These are phyloP conservation scores for Glonium stellatum DNA, from an alignment of 495 filamentous ascomycete species.

Conservation along the genomic window DNA sequence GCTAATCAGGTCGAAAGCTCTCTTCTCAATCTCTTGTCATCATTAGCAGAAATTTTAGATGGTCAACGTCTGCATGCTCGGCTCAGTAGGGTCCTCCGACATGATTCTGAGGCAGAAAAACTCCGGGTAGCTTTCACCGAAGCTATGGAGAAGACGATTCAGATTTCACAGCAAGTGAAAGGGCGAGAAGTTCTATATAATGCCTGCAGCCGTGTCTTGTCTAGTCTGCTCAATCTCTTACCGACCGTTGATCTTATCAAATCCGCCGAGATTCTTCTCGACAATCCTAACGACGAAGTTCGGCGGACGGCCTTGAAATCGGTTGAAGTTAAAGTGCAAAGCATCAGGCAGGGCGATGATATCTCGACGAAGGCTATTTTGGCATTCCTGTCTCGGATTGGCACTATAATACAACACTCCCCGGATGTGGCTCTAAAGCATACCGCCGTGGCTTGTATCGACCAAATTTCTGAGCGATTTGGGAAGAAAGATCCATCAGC, in stretches of 20 bases:
- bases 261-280: slow-evolving; percentile 69
- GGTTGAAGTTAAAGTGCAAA: slow-evolving; percentile 64
- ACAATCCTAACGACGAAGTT: slow-evolving; percentile 60
- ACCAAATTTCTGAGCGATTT: slow-evolving; percentile 84
- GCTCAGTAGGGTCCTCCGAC: slow-evolving; percentile 18
- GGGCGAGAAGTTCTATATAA: slow-evolving; percentile 41
- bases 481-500: slow-evolving; percentile 76
- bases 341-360: slow-evolving; percentile 57
- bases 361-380: slow-evolving; percentile 62
- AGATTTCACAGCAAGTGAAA: slow-evolving; percentile 19
- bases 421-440: slow-evolving; percentile 66
- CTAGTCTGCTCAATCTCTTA: slow-evolving; percentile 66
- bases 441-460: slow-evolving; percentile 76
- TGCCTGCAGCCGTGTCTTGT: slow-evolving; percentile 61
- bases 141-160: slow-evolving; percentile 47
- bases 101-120: slow-evolving; percentile 1
- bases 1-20: slow-evolving; percentile 53
- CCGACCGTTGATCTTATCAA: slow-evolving; percentile 79
- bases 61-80: slow-evolving; percentile 31
- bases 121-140: slow-evolving; percentile 37
- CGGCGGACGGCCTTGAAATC: slow-evolving; percentile 73
- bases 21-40: slow-evolving; percentile 54
- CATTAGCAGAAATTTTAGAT: slow-evolving; percentile 54
- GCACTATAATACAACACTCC: slow-evolving; percentile 63
- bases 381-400: slow-evolving; percentile 69